phyloP scores from a whole-genome alignment of 331 rosid species.

The Pyracantha coccinea region DNA sequence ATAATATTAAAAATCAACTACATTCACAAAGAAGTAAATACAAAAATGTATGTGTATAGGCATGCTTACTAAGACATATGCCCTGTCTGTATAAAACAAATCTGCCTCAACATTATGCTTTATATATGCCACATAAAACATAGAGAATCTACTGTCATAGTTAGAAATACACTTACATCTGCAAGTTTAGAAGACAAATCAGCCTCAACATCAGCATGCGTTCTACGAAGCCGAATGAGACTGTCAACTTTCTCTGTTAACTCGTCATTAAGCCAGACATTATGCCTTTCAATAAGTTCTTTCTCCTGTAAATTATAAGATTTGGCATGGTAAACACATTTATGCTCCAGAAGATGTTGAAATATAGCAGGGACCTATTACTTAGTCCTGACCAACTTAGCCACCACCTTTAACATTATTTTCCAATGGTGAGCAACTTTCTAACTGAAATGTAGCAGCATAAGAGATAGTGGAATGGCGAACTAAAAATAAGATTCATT shows the following conservation, averaged over 20 bases:
- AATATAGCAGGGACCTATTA: not conserved
- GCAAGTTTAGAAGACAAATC: constrained; percentile 61
- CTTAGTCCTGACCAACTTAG: too few relatives aligned
- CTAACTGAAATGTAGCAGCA: not conserved
- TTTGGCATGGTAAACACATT: not conserved
- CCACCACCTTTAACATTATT: not conserved
- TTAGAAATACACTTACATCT: constrained; percentile 47
- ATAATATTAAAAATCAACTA: constrained; percentile 10
- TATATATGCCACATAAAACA: not conserved
- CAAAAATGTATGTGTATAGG: not conserved
- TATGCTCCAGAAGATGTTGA: constrained; percentile 12
- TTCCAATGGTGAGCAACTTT: not conserved
- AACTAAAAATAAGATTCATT: not conserved
- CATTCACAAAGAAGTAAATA: not conserved
- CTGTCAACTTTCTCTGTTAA: constrained; percentile 62
- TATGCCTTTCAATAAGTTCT: constrained; percentile 83
- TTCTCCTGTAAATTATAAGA: constrained; percentile 63
- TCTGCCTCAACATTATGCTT: not conserved
- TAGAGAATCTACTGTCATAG: not conserved
- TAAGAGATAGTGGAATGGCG: not conserved
- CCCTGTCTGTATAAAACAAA: not conserved
- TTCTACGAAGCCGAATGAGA: constrained; percentile 53
- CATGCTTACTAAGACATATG: not conserved
- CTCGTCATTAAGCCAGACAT: constrained; percentile 79
- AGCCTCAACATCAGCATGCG: constrained; percentile 59